Base-by-base conservation (phyloP, 2,329 filamentous ascomycete species). In the Trichoderma harzianum region DNA sequence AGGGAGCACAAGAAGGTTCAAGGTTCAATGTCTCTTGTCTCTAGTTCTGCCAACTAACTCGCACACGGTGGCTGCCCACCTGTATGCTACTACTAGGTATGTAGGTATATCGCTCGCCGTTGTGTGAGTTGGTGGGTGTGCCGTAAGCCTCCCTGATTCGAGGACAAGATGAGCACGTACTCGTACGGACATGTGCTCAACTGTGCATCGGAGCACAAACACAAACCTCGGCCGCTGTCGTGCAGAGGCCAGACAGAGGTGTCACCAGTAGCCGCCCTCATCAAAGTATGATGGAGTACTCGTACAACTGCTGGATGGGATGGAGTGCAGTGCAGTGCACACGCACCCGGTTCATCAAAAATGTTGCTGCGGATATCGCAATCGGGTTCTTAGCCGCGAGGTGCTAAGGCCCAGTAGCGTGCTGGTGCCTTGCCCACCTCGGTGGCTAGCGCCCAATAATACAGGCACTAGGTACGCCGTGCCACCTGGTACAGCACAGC, bases 361-460 rank as follows among this genome's bases (percentile, higher is more conserved):
- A 16, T 57, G 63, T 21, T 58, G 65, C 39, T 60, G 65, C 65
- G 65, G 55, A 61, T 69, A 69, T 69, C 65, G 53, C 65, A 61
- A 67, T 61, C 65, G 65, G 65, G 55, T 60, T 51, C 53, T 36
- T 60, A 69, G 65, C 65, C 65, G 65, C 65, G 65, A 69, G 53
- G 55, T 69, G 55, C 55, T 69, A 69, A 28, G n/a, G 26, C 36
- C 55, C 53, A 34, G 65, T 69, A 69, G 65, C 55, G 55, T 47
- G 65, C 28, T 32, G 28, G 55, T 58, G n/a, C 24, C 36, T 39
- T 47, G 65, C 34, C 65, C 39, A 14, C 11, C 36, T 30, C 14
- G 32, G 53, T 32, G 14, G 34, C 65, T 60, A 60, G 51, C 28
- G 34, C 21, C 55, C 28, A 57, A 30, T 32, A 36, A 21, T 66